Evolutionary conservation across 2,329 filamentous ascomycete species (phyloP).

Genomic region (Capronia americana): DNA sequence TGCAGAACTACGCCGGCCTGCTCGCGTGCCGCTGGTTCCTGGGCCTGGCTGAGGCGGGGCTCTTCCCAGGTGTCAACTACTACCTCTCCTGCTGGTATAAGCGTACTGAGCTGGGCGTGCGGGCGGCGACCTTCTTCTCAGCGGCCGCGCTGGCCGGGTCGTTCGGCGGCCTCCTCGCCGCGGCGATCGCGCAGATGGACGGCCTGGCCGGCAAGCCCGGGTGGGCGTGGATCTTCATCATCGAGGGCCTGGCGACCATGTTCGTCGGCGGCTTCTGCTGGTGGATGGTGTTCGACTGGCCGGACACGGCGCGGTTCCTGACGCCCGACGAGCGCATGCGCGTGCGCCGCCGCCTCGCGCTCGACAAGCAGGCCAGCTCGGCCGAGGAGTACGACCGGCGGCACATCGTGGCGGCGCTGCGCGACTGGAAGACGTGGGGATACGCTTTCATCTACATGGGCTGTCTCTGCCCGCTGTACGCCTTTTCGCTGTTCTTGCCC

Average conservation of each 20-base stretch:
- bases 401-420: slow-evolving; percentile 57
- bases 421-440: slow-evolving; percentile 58
- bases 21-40: slow-evolving; percentile 57
- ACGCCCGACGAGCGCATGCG: slow-evolving; percentile 50
- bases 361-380: slow-evolving; percentile 53
- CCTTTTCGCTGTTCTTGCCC: slow-evolving; percentile 66
- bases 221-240: slow-evolving; percentile 58
- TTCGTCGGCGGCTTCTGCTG: slow-evolving; percentile 50
- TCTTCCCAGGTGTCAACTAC: slow-evolving; percentile 54
- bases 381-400: slow-evolving; percentile 51
- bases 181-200: slow-evolving; percentile 55
- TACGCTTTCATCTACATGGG: slow-evolving; percentile 56
- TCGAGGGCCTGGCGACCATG: slow-evolving; percentile 51
- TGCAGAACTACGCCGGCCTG: slow-evolving; percentile 51
- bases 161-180: slow-evolving; percentile 63
- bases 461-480: slow-evolving; percentile 63
- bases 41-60: slow-evolving; percentile 58
- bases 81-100: slow-evolving; percentile 63
- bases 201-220: slow-evolving; percentile 47
- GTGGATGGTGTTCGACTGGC: slow-evolving; percentile 58
- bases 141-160: slow-evolving; percentile 63
- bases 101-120: slow-evolving; percentile 63
- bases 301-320: slow-evolving; percentile 56
- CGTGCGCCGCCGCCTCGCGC: slow-evolving; percentile 46
- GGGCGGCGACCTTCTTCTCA: slow-evolving; percentile 62